These are phyloP conservation scores for Mortierella sp. DNA, from an alignment of 371 early-diverging fungal genomes.

Conservation along the genomic window DNA sequence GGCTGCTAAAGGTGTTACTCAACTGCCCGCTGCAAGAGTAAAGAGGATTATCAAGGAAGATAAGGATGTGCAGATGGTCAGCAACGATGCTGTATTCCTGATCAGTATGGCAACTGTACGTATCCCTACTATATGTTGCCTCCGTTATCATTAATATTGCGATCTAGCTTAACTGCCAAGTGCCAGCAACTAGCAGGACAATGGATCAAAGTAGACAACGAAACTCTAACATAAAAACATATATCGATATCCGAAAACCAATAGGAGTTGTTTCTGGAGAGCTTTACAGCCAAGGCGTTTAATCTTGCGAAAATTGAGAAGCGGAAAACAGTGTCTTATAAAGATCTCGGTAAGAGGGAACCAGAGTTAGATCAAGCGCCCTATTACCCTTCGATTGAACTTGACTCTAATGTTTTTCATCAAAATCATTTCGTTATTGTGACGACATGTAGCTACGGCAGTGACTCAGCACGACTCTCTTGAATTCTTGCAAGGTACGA, in stretches of 20 bases:
- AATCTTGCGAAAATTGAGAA: slow-evolving; percentile 75
- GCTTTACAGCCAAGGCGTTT: slow-evolving; percentile 75
- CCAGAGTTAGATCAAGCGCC: background rate
- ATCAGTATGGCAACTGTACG: slow-evolving; percentile 82
- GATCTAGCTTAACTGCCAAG: no score
- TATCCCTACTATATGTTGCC: background rate
- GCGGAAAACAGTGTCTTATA: slow-evolving; percentile 81
- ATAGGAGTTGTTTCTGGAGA: slow-evolving; percentile 84
- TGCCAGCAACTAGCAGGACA: no score
- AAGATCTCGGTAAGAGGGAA: slow-evolving; percentile 75
- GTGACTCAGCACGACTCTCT: slow-evolving; percentile 52
- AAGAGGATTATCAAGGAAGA: slow-evolving; percentile 89
- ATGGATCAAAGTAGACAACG: background rate
- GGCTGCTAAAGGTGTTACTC: slow-evolving; percentile 65
- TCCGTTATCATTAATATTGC: background rate
- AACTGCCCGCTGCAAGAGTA: slow-evolving; percentile 81
- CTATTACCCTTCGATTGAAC: background rate
- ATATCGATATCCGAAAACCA: background rate
- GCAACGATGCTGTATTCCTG: slow-evolving; percentile 82
- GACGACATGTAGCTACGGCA: slow-evolving; percentile 30
- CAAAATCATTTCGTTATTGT: no score
- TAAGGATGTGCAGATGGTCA: slow-evolving; percentile 77
- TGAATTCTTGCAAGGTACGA: slow-evolving; percentile 55
- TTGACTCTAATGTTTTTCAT: background rate
- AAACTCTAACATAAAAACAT: background rate